Conservation (phyloP, 129 eudicot genomes). For the Cynara cardunculus region DNA sequence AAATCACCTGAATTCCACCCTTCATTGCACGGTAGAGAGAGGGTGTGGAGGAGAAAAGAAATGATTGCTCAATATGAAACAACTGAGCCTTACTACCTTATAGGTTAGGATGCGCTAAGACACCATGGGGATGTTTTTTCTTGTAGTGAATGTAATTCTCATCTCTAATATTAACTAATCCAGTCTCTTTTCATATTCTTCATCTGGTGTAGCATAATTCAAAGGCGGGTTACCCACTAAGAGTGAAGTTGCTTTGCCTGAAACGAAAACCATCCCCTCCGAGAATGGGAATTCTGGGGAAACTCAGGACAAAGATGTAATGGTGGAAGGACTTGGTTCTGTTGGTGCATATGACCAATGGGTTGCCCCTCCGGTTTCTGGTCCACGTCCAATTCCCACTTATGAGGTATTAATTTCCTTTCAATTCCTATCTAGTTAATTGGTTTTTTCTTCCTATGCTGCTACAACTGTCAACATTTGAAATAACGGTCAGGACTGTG, state of each 20-base stretch:
- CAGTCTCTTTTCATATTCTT: neutral
- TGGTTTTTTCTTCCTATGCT: neutral
- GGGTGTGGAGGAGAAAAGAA: neutral
- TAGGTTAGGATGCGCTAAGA: no score
- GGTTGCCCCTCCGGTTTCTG: conserved; percentile 78
- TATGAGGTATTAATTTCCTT: conserved; percentile 60
- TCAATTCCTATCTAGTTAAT: neutral
- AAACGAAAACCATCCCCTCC: conserved; percentile 58
- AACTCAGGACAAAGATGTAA: conserved; percentile 83
- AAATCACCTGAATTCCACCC: neutral
- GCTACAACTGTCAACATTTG: no score
- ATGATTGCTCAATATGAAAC: neutral
- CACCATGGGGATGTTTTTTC: neutral
- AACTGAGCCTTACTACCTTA: neutral
- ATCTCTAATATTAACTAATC: neutral
- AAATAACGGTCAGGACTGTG: neutral
- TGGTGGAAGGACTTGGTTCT: conserved; percentile 61
- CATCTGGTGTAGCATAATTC: conserved; percentile 45
- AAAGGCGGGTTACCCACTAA: conserved; percentile 42
- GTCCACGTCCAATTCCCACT: conserved; percentile 84
- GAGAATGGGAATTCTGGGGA: conserved; percentile 70
- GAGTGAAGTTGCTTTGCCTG: conserved; percentile 53
- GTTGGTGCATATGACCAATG: conserved; percentile 90
- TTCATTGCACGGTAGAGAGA: neutral
- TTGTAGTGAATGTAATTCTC: neutral